These are phyloP conservation scores for Colletotrichum camelliae DNA, from an alignment of 2,329 filamentous ascomycete species.

Conservation along the genomic window DNA sequence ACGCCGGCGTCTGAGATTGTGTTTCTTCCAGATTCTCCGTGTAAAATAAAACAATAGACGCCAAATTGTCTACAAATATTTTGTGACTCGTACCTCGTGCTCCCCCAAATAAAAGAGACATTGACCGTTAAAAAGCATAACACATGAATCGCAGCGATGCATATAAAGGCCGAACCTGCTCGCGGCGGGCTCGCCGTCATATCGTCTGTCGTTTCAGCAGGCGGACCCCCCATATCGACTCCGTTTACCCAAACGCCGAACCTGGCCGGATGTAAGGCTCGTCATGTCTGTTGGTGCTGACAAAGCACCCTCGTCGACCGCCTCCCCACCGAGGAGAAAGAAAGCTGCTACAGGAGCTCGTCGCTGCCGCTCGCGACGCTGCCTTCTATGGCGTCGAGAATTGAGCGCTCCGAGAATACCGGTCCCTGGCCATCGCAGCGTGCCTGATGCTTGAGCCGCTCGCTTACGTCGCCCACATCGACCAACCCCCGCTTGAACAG, in stretches of 20 bases:
- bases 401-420: conserved; percentile 80
- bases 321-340: neutral
- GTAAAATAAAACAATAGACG: conserved; percentile 3
- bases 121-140: neutral
- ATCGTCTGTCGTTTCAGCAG: conserved; percentile 7
- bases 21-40: neutral
- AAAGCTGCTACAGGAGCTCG: conserved; percentile 61
- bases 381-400: conserved; percentile 77
- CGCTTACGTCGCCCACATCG: conserved; percentile 82
- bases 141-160: conserved; percentile 1
- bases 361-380: conserved; percentile 80
- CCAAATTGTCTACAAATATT: conserved; percentile 6
- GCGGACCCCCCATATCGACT: conserved; percentile 5
- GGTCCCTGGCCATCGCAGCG: conserved; percentile 88
- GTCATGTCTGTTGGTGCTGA: conserved; percentile 5
- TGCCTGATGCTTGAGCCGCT: conserved; percentile 75
- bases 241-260: conserved; percentile 21
- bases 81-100: conserved; percentile 6
- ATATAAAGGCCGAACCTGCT: neutral
- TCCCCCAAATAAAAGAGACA: neutral
- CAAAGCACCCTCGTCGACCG: neutral
- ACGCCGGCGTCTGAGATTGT: neutral
- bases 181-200: neutral
- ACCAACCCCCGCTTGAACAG: conserved; percentile 79
- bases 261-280: conserved; percentile 6